These are phyloP conservation scores for Orbilia ellipsospora DNA, from an alignment of 2,329 filamentous ascomycete species.

Conservation along the genomic window DNA sequence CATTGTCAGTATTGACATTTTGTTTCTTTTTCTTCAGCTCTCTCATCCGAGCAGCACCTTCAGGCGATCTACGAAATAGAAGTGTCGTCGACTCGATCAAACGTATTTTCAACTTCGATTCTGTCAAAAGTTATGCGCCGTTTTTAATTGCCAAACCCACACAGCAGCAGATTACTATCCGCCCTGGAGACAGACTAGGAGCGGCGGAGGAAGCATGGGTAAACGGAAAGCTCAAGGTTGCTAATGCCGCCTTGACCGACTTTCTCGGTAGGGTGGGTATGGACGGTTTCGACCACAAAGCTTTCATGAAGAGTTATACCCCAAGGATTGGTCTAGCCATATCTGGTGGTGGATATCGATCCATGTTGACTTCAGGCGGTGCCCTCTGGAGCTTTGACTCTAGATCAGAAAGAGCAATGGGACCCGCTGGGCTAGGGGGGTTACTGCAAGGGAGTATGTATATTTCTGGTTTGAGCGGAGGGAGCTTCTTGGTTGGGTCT, in stretches of 20 bases:
- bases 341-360: constrained; percentile 86
- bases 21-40: constrained; percentile 20
- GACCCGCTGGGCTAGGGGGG: constrained; percentile 77
- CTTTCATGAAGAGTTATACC: constrained; percentile 75
- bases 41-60: constrained; percentile 21
- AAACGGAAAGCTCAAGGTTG: constrained; percentile 75
- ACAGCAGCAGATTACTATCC: constrained; percentile 6
- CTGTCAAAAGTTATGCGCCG: constrained; percentile 38
- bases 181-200: constrained; percentile 8
- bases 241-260: constrained; percentile 77
- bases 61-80: constrained; percentile 22
- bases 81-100: constrained; percentile 37
- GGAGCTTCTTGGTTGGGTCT: constrained; percentile 85
- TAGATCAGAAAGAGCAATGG: constrained; percentile 73
- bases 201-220: constrained; percentile 81
- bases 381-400: constrained; percentile 81
- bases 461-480: constrained; percentile 81
- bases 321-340: constrained; percentile 80
- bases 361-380: constrained; percentile 85
- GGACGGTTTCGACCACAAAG: constrained; percentile 76
- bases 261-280: constrained; percentile 80
- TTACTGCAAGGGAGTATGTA: constrained; percentile 85
- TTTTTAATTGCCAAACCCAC: constrained; percentile 31
- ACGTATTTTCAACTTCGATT: constrained; percentile 20
- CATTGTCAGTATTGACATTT: constrained; percentile 29